A percentile compares a stretch with the other conserved stretches of the same genome.
Conservation (phyloP, 768 basidiomycete genomes). For the Polyporus arcularius region DNA sequence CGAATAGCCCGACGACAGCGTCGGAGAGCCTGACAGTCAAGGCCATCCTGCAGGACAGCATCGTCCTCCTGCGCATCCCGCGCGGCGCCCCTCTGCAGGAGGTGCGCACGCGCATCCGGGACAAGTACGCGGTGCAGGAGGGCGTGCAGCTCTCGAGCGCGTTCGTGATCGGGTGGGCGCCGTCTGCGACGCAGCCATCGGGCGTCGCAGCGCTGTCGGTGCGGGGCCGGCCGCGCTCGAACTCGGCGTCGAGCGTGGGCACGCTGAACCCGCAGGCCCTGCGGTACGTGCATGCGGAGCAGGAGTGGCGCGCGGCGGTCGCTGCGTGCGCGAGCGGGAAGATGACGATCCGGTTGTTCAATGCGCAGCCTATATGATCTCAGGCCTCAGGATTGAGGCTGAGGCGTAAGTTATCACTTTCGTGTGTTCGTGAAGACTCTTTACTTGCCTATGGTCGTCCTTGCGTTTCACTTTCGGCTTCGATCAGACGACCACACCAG, state of each 20-base stretch:
- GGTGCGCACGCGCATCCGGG: conserved; percentile 57
- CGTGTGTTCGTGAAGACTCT: neutral
- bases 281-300: conserved; percentile 52
- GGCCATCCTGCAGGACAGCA: conserved; percentile 59
- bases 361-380: conserved; percentile 28
- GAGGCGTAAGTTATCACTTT: neutral
- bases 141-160: conserved; percentile 50
- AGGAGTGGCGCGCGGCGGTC: conserved; percentile 60
- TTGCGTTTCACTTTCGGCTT: neutral
- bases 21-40: conserved; percentile 54
- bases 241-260: conserved; percentile 35
- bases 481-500: neutral
- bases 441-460: neutral
- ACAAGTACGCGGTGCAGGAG: conserved; percentile 69
- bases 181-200: conserved; percentile 31
- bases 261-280: conserved; percentile 25
- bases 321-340: conserved; percentile 47
- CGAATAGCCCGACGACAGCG: conserved; percentile 25
- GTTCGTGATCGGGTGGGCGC: conserved; percentile 58
- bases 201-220: conserved; percentile 11
- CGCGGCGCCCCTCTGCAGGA: conserved; percentile 49
- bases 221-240: conserved; percentile 32
- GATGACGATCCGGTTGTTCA: conserved; percentile 58
- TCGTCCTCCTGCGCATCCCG: conserved; percentile 61
- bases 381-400: neutral